These are phyloP conservation scores for Arachnomyces sp. DNA, from an alignment of 2,329 filamentous ascomycete genomes.

Conservation along the genomic window DNA sequence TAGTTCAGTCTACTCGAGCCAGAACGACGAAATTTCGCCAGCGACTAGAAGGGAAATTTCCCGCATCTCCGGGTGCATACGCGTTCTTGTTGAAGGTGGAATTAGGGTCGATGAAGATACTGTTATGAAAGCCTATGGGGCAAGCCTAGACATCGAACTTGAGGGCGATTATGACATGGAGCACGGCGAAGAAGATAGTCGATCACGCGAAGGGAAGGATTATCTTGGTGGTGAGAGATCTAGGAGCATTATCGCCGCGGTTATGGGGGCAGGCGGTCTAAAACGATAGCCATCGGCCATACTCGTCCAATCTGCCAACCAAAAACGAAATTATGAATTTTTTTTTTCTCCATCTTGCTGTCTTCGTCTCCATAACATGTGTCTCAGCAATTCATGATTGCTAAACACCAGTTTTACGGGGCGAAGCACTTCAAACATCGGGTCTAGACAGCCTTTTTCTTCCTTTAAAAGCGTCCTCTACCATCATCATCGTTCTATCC, in stretches of 20 bases:
- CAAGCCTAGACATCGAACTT: constrained; percentile 62
- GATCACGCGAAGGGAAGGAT: constrained; percentile 28
- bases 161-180: constrained; percentile 33
- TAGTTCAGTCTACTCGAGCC: constrained; percentile 82
- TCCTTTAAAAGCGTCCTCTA: no score
- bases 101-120: constrained; percentile 84
- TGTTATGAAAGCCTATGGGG: constrained; percentile 73
- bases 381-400: no score
- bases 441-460: no score
- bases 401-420: no score
- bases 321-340: no score
- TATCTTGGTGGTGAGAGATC: constrained; percentile 37
- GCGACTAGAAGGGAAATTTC: constrained; percentile 83
- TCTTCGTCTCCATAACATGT: no score
- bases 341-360: no score
- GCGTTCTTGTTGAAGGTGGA: constrained; percentile 72
- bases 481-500: no score
- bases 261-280: constrained; percentile 7
- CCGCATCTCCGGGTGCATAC: constrained; percentile 71
- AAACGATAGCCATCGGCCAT: not conserved
- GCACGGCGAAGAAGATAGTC: constrained; percentile 21
- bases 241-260: constrained; percentile 26
- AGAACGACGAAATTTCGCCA: constrained; percentile 77
- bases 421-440: no score
- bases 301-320: no score